Evolutionary conservation across 768 basidiomycete genomes (phyloP), one percentile per base, ranked within the genome.

Genomic region (Basidioascus undulatus): DNA sequence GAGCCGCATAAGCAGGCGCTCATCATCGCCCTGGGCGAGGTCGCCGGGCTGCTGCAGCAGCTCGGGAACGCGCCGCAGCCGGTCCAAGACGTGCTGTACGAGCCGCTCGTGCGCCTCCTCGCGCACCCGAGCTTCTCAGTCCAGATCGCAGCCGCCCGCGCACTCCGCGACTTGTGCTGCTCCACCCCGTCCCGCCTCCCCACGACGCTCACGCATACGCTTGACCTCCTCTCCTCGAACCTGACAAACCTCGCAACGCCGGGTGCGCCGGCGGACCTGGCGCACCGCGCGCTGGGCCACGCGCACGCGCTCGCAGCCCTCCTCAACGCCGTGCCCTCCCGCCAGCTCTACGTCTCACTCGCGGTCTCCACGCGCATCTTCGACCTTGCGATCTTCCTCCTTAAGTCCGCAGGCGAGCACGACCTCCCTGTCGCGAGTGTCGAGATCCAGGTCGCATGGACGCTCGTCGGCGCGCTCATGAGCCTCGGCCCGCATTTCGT

Each of bases 381-480:
- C 42, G 82, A 92, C 51, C 76, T 81, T 57, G 79, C 89, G 1
- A 81, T 78, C 2, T 73, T 77, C 42, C 68, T 98, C 9, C 67
- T 98, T 40, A 94, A 89, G 53, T 70, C 76, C 26, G 77, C 82
- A 1, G 79, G 80, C 7, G 86, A 92, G 44, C 89, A 94, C 54
- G 77, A 87, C 43, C 63, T 96, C 34, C 69, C 71, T 41, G 59
- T 80, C 24, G 83, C 82, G 2, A 70, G 69, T 11, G 65, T 80
- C 24, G 84, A 89, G 53, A 73, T 92, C 3, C 84, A 89, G 53
- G 76, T 87, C 1, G 84, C 87, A 0, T 96, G 92, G 92, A 84
- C 75, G 11, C 61, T 78, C 27, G 81, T 98, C 40, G 74, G 79
- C 0, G 75, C 84, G 1, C 60, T 96, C 23, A 84, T 94, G 80